Conservation (phyloP, 116 monocot species). For the Thalassia testudinum region DNA sequence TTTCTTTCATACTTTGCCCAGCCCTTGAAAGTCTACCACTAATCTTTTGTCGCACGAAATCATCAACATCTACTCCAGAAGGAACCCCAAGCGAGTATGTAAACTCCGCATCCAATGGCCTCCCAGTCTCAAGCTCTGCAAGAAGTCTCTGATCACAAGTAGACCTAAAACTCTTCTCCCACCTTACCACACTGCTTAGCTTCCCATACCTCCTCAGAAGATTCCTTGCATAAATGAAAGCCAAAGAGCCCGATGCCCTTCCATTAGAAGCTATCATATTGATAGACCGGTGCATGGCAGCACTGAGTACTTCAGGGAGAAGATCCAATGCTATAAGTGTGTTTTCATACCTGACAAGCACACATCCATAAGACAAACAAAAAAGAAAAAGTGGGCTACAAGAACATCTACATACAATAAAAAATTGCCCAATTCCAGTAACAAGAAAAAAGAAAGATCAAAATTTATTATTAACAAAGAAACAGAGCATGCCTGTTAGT, state of each 20-base stretch:
- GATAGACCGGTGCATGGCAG: constrained; percentile 33
- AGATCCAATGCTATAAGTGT: constrained; percentile 66
- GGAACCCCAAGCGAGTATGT: constrained; percentile 44
- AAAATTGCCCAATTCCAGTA: constrained; percentile 1
- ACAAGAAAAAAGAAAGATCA: too few species aligned
- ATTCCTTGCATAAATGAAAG: constrained; percentile 59
- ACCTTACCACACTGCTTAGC: constrained; percentile 44
- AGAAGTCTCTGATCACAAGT: constrained; percentile 82
- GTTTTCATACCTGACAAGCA: constrained; percentile 67
- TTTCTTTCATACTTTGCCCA: constrained; percentile 63
- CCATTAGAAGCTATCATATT: constrained; percentile 29
- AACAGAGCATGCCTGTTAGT: too few species aligned
- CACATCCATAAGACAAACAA: neutral
- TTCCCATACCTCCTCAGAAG: constrained; percentile 70
- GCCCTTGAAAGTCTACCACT: constrained; percentile 50
- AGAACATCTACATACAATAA: neutral
- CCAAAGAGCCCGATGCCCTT: constrained; percentile 23
- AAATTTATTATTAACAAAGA: too few species aligned
- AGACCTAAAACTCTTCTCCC: constrained; percentile 72
- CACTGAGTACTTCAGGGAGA: constrained; percentile 67
- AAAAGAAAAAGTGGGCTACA: neutral
- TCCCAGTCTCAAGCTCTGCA: constrained; percentile 65
- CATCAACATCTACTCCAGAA: constrained; percentile 52
- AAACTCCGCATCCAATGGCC: constrained; percentile 47
- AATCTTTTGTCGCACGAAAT: constrained; percentile 71